Evolutionary conservation across 2,329 filamentous ascomycete genomes (phyloP).

Genomic region (Colletotrichum euphorbiae): DNA sequence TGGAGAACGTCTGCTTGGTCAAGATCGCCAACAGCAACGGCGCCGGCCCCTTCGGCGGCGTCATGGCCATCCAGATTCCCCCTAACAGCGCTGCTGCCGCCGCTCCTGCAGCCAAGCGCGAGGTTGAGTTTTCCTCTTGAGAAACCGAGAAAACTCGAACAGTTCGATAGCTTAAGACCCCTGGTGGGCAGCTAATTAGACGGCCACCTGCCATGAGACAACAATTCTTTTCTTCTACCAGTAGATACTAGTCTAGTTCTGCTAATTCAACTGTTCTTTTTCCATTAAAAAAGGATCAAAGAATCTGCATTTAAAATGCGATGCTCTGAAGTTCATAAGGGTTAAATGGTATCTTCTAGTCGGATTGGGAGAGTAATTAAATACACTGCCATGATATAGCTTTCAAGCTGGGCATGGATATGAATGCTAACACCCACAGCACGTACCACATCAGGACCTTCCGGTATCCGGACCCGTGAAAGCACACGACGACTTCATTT

Average conservation of each 20-base stretch:
- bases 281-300: not conserved
- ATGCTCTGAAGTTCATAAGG: no score
- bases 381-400: no score
- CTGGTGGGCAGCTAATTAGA: slow-evolving; percentile 16
- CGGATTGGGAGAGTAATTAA: no score
- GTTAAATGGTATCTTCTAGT: no score
- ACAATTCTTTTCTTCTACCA: not conserved
- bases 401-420: no score
- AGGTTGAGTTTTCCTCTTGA: slow-evolving; percentile 12
- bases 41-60: slow-evolving; percentile 55
- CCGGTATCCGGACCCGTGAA: no score
- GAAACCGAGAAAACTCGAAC: not conserved
- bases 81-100: slow-evolving; percentile 26
- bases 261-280: not conserved
- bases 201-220: slow-evolving; percentile 11
- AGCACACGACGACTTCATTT: no score
- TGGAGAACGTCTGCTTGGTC: slow-evolving; percentile 54
- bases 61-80: slow-evolving; percentile 54
- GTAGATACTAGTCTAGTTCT: slow-evolving; percentile 7
- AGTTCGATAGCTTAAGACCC: slow-evolving; percentile 14
- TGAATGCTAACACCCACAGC: no score
- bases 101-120: slow-evolving; percentile 33
- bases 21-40: slow-evolving; percentile 56
- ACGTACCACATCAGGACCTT: no score
- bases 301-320: no score